A percentile compares a stretch with the other conserved stretches of the same genome.
phyloP scores from a whole-genome alignment of 805 yeast species.

The Kuraishia cidri region DNA sequence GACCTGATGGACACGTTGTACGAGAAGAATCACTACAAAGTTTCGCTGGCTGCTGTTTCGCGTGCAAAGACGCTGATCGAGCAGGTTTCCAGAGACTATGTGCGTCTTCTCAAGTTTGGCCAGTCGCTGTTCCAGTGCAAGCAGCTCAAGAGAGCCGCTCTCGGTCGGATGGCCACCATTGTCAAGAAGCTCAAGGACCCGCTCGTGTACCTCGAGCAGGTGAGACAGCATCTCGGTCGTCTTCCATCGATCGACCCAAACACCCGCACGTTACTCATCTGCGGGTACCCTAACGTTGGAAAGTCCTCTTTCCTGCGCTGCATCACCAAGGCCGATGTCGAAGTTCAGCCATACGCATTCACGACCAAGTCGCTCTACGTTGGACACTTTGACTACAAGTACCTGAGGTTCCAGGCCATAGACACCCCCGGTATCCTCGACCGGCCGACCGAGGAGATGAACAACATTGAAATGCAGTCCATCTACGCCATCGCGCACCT shows the following conservation, averaged over 20 bases:
- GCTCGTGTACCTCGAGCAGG: constrained; percentile 89
- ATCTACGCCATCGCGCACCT: constrained; percentile 98
- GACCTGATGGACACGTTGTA: constrained; percentile 96
- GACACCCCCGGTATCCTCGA: constrained; percentile 99
- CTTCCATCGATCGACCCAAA: constrained; percentile 97
- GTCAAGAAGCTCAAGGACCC: constrained; percentile 94
- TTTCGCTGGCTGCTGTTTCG: constrained; percentile 89
- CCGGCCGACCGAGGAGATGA: constrained; percentile 99
- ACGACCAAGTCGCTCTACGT: constrained; percentile 96
- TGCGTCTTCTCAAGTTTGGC: constrained; percentile 89
- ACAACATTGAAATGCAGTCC: constrained; percentile 98
- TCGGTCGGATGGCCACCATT: constrained; percentile 99
- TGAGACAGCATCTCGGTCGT: constrained; percentile 98
- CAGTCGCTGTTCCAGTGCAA: constrained; percentile 98
- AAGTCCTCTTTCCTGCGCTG: constrained; percentile 90
- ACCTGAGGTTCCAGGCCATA: constrained; percentile 95
- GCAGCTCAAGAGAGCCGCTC: constrained; percentile 95
- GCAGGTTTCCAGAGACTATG: constrained; percentile 94
- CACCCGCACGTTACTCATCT: constrained; percentile 92
- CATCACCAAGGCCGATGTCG: constrained; percentile 97
- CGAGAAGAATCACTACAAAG: constrained; percentile 97
- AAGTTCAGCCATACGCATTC: constrained; percentile 98
- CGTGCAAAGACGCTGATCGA: constrained; percentile 91
- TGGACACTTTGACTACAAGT: constrained; percentile 98
- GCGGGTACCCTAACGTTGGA: constrained; percentile 99